phyloP scores from a whole-genome alignment of 441 rosid genomes.

The Aleurites moluccanus region DNA sequence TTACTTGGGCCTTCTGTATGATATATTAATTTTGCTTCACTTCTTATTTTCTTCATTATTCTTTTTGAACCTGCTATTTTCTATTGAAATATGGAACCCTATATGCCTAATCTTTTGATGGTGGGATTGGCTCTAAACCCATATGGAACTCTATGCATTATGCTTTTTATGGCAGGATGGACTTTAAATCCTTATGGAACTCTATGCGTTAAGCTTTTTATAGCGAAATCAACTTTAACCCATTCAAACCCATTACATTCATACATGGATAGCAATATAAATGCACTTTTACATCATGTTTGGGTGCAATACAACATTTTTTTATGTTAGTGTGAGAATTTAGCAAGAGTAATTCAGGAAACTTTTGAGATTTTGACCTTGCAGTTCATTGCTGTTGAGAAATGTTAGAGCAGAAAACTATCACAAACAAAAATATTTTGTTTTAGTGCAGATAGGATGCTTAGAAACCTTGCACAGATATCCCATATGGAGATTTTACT shows the following conservation, averaged over 20 bases:
- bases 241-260: neutral
- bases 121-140: neutral
- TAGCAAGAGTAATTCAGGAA: neutral
- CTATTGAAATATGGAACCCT: neutral
- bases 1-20: neutral
- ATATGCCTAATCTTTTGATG: neutral
- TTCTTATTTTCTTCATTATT: slow-evolving; percentile 8
- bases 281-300: neutral
- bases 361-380: neutral
- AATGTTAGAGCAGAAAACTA: too few species aligned
- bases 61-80: neutral
- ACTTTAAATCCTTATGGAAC: too few species aligned
- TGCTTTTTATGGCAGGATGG: too few species aligned
- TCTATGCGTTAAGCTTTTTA: too few species aligned
- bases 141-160: neutral
- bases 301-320: neutral
- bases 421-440: neutral
- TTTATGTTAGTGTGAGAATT: neutral
- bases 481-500: too few species aligned
- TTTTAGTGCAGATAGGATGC: neutral
- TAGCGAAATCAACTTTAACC: too few species aligned
- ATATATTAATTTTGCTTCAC: neutral
- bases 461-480: neutral
- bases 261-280: neutral
- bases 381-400: neutral